A percentile compares a stretch with the other conserved stretches of the same genome.
Conservation (phyloP, 2,329 filamentous ascomycete genomes). For the Colletotrichum sp. region DNA sequence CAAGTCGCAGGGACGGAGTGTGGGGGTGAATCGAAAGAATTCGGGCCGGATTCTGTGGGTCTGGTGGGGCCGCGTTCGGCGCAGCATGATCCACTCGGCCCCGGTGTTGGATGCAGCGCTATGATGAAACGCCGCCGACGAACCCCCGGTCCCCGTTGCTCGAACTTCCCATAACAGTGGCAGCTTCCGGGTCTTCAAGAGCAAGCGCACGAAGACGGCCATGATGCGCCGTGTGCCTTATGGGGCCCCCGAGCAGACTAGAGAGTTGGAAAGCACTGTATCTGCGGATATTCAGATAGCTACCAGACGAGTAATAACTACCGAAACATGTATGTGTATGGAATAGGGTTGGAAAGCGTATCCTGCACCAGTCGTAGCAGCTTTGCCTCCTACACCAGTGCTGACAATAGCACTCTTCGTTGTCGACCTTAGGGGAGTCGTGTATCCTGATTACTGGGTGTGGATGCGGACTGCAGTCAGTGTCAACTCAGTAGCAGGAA, state of each 20-base stretch:
- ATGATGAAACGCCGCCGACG: neutral
- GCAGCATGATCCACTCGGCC: neutral
- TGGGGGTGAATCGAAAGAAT: neutral
- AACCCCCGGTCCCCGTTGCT: neutral
- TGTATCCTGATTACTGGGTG: no score
- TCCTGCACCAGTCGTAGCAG: no score
- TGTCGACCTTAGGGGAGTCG: no score
- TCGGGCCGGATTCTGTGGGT: neutral
- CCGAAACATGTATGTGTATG: no score
- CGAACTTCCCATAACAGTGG: neutral
- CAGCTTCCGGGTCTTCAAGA: neutral
- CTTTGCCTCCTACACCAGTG: no score
- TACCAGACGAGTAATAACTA: no score
- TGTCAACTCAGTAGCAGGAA: no score
- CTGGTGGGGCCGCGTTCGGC: neutral
- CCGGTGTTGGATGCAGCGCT: neutral
- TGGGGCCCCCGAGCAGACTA: no score
- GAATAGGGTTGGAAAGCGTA: no score
- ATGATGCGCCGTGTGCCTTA: neutral
- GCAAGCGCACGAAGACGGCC: neutral
- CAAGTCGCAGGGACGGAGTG: neutral
- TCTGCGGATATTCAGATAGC: no score
- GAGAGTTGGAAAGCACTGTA: neutral
- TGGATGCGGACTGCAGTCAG: no score
- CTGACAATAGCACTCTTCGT: no score